Evolutionary conservation across 768 basidiomycete species (phyloP).

Genomic region (Lactifluus pinguis): DNA sequence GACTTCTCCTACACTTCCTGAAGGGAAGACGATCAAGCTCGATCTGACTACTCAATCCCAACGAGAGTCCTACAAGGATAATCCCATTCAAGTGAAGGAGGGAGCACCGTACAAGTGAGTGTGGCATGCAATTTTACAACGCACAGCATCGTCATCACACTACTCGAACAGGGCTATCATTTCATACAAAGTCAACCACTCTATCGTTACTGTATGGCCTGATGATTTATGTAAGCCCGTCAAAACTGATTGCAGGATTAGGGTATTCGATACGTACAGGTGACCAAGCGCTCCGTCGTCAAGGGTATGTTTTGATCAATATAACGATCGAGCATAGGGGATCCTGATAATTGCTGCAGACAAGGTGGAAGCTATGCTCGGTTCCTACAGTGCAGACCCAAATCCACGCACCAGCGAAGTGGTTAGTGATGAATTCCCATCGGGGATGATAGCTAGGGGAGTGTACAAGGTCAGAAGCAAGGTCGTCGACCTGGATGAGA

Average conservation of each 20-base stretch:
- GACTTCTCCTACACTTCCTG: conserved; percentile 58
- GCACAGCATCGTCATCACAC: background rate
- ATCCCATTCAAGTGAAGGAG: conserved; percentile 72
- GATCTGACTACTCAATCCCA: conserved; percentile 47
- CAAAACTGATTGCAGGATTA: conserved; percentile 24
- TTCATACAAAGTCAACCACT: conserved; percentile 80
- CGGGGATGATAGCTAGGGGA: conserved; percentile 79
- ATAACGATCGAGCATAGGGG: conserved; percentile 1
- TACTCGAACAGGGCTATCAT: conserved; percentile 55
- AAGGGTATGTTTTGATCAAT: conserved; percentile 41
- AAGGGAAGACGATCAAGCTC: conserved; percentile 51
- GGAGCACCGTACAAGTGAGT: conserved; percentile 83
- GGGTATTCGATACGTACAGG: conserved; percentile 82
- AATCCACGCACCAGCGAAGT: conserved; percentile 70
- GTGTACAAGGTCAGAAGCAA: conserved; percentile 71
- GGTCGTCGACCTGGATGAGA: conserved; percentile 81
- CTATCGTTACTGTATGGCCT: conserved; percentile 65
- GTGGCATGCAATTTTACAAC: conserved; percentile 2
- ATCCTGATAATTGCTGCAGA: conserved; percentile 32
- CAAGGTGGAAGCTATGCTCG: conserved; percentile 89
- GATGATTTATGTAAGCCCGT: background rate
- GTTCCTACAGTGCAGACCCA: conserved; percentile 78
- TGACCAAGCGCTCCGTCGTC: conserved; percentile 72
- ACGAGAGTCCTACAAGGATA: conserved; percentile 58
- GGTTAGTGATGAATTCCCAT: conserved; percentile 54